Evolutionary conservation across 2,329 filamentous ascomycete species (phyloP), one percentile per base, ranked within the genome.

Genomic region (Aspergillus hortae): DNA sequence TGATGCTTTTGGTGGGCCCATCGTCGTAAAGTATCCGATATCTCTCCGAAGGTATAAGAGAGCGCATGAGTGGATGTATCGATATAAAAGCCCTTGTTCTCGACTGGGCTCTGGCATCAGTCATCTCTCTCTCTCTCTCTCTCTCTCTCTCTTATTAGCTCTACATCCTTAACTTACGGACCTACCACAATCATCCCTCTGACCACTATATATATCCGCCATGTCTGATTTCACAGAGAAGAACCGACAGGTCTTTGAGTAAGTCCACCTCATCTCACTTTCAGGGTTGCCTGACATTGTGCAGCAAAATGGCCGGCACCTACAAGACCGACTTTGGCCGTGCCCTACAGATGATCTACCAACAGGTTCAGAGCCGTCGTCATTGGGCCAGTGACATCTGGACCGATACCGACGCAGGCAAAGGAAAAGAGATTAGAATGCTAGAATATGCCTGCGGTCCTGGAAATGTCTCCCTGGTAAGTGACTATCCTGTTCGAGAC

Each of bases 371-470:
- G 55, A 68, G 68, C 4, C 77, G 78, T 30, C 74, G 80, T 5
- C 74, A 79, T 48, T 88, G 87, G 74, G 80, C 89, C 52, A 84
- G 83, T 40, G 78, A 82, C 21, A 75, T 80, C 49, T 85, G 83
- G 70, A 60, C 52, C 11, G 66, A 71, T 48, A 69, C 65, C 4
- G 57, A 61, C 36, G 51, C 59, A 9, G 62, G 58, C n/a, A 63
- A 62, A 19, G 62, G 58, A 15, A 61, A 64, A 23, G 58, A 61
- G 30, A 52, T 83, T 40, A 78, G 79, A 43, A 70, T 90, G 17
- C 74, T 91, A 2, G 88, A 92, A 66, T 92, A 91, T 68, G 88
- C 88, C 14, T 91, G 88, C 64, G 88, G 88, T 7, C 85, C 86
- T 5, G 87, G 87, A 2, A 69, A 82, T 49, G 75, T 89, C 56